Conservation (phyloP, 75 land plant genomes). For the Pseudotsuga menziesii region DNA sequence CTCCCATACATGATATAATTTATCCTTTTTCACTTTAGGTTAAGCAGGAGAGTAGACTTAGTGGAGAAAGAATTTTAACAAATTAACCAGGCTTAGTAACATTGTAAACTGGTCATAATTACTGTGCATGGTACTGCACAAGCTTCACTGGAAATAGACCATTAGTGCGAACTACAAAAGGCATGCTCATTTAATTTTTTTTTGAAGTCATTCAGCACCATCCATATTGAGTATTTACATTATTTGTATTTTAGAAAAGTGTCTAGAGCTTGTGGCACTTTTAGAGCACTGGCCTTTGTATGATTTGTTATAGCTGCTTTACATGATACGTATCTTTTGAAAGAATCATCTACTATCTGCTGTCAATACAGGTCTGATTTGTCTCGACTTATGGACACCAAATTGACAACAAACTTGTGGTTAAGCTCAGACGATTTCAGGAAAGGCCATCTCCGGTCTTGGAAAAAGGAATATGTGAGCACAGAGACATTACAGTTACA, state of each 20-base stretch:
- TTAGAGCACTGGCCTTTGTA: not conserved
- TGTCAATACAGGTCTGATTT: conserved; percentile 5
- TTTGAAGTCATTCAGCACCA: conserved; percentile 1
- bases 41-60: not conserved
- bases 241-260: not conserved
- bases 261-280: not conserved
- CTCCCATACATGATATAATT: not conserved
- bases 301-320: not conserved
- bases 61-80: not conserved
- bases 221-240: not conserved
- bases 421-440: not conserved
- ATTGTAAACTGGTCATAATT: too few relatives aligned
- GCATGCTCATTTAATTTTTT: not conserved
- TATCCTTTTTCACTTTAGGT: not conserved
- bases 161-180: not conserved
- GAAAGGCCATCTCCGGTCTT: not conserved
- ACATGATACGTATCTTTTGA: not conserved
- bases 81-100: too few relatives aligned
- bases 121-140: too few relatives aligned
- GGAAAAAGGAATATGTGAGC: not conserved
- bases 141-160: too few relatives aligned
- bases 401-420: conserved; percentile 6
- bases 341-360: not conserved
- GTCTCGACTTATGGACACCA: not conserved
- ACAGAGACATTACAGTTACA: not conserved